Percentiles rank a stretch among this genome's conserved stretches.
These are phyloP conservation scores for Cenococcum geophilum DNA, from an alignment of 495 filamentous ascomycete genomes.

Conservation along the genomic window DNA sequence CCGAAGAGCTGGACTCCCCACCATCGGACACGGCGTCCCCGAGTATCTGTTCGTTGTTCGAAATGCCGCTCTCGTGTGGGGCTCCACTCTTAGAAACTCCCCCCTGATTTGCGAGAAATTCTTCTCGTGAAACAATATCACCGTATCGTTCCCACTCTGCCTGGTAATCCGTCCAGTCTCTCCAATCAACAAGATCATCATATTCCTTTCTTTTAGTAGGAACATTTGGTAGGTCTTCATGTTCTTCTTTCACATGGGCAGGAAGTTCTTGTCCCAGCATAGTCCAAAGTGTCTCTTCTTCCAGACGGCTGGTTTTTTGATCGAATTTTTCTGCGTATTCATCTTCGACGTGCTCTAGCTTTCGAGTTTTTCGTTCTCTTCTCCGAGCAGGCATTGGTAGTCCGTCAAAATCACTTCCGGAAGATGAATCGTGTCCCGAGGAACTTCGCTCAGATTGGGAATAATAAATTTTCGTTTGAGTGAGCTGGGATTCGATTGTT, in stretches of 20 bases:
- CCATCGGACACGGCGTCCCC: no score
- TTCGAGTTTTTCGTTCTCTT: background rate
- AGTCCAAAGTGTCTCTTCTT: constrained; percentile 54
- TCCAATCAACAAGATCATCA: constrained; percentile 51
- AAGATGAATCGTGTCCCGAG: background rate
- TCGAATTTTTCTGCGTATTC: constrained; percentile 53
- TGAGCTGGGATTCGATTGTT: background rate
- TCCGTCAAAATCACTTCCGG: constrained; percentile 15
- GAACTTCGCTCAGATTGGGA: background rate
- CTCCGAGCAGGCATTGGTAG: background rate
- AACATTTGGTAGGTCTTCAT: constrained; percentile 2
- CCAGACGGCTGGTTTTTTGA: constrained; percentile 42
- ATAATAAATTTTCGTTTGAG: background rate
- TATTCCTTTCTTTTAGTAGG: constrained; percentile 21
- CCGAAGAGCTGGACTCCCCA: no score
- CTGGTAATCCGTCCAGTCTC: constrained; percentile 23
- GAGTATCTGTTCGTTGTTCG: no score
- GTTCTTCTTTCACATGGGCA: background rate
- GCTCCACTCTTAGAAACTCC: background rate
- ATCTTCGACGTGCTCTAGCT: constrained; percentile 41
- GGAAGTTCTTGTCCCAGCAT: constrained; percentile 38
- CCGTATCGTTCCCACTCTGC: constrained; percentile 22
- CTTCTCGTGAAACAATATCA: background rate
- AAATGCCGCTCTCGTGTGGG: background rate
- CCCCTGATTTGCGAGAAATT: background rate